These are phyloP conservation scores for Calonectria montana DNA, from an alignment of 2,329 filamentous ascomycete genomes.

Conservation along the genomic window DNA sequence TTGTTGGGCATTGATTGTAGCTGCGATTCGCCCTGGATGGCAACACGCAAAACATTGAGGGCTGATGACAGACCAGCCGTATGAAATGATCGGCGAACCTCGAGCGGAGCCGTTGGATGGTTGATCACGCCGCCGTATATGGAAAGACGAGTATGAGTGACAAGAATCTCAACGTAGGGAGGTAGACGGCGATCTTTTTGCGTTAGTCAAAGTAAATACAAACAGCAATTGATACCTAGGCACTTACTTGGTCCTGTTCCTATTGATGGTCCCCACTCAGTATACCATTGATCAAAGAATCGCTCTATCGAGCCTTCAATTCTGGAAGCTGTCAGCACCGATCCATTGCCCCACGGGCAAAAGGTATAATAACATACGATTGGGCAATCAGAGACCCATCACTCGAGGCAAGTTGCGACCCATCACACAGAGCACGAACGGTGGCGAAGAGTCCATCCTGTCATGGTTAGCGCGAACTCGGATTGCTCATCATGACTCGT, in stretches of 20 bases:
- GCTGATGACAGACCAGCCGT: slow-evolving; percentile 78
- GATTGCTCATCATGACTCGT: slow-evolving; percentile 28
- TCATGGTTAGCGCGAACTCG: slow-evolving; percentile 15
- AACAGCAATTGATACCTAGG: not conserved
- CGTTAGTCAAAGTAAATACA: slow-evolving; percentile 23
- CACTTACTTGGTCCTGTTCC: slow-evolving; percentile 62
- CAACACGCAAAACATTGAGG: slow-evolving; percentile 79
- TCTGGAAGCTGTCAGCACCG: slow-evolving; percentile 41
- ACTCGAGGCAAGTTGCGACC: slow-evolving; percentile 59
- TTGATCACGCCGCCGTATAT: slow-evolving; percentile 81
- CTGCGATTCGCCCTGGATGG: slow-evolving; percentile 76
- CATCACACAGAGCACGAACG: slow-evolving; percentile 70
- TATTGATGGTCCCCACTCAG: slow-evolving; percentile 70
- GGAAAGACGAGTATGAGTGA: slow-evolving; percentile 79
- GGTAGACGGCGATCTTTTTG: slow-evolving; percentile 65
- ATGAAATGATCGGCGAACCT: slow-evolving; percentile 79
- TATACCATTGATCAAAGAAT: slow-evolving; percentile 75
- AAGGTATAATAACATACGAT: slow-evolving; percentile 52
- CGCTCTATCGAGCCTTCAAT: slow-evolving; percentile 71
- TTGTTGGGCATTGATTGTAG: slow-evolving; percentile 84
- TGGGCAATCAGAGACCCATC: slow-evolving; percentile 66
- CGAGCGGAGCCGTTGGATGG: slow-evolving; percentile 75
- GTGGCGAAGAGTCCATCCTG: slow-evolving; percentile 67
- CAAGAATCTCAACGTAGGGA: slow-evolving; percentile 80
- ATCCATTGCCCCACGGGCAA: rapidly evolving